These are phyloP conservation scores for Suillus variegatus DNA, from an alignment of 768 basidiomycete genomes.

Conservation along the genomic window DNA sequence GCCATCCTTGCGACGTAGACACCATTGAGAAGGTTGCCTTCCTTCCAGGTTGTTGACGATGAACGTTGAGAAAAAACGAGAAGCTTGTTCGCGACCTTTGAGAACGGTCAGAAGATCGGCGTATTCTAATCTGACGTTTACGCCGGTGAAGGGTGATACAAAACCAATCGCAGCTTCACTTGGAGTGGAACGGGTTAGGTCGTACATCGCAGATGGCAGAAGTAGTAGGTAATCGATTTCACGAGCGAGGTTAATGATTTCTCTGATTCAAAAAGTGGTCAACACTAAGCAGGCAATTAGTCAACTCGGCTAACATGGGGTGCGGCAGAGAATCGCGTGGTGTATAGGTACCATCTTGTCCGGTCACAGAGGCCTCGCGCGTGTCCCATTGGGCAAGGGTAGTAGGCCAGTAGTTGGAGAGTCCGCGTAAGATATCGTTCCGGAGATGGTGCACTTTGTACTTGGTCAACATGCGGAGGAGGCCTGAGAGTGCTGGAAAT, in stretches of 20 bases:
- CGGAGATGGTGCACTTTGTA: constrained; percentile 63
- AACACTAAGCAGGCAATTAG: constrained; percentile 4
- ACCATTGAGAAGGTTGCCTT: constrained; percentile 49
- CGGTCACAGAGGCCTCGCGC: constrained; percentile 60
- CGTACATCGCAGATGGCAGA: constrained; percentile 78
- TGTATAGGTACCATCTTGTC: constrained; percentile 50
- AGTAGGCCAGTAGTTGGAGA: constrained; percentile 59
- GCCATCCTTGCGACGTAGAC: constrained; percentile 50
- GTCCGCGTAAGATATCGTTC: constrained; percentile 52
- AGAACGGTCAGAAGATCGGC: constrained; percentile 61
- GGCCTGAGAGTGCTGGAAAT: constrained; percentile 53
- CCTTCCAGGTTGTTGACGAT: constrained; percentile 75
- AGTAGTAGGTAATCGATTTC: constrained; percentile 56
- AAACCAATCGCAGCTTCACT: constrained; percentile 61
- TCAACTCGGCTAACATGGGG: constrained; percentile 56
- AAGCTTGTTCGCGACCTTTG: constrained; percentile 70
- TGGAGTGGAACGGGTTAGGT: constrained; percentile 68
- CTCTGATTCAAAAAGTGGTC: constrained; percentile 36
- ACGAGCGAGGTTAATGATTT: constrained; percentile 68
- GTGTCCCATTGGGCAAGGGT: constrained; percentile 66
- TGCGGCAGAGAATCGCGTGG: constrained; percentile 61
- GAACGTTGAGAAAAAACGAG: constrained; percentile 76
- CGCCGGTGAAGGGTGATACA: constrained; percentile 40
- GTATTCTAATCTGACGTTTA: constrained; percentile 41
- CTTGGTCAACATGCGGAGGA: constrained; percentile 64